A percentile compares a stretch with the other conserved stretches of the same genome.
These are phyloP conservation scores for Aureobasidium mangrovei DNA, from an alignment of 2,329 filamentous ascomycete species.

Conservation along the genomic window DNA sequence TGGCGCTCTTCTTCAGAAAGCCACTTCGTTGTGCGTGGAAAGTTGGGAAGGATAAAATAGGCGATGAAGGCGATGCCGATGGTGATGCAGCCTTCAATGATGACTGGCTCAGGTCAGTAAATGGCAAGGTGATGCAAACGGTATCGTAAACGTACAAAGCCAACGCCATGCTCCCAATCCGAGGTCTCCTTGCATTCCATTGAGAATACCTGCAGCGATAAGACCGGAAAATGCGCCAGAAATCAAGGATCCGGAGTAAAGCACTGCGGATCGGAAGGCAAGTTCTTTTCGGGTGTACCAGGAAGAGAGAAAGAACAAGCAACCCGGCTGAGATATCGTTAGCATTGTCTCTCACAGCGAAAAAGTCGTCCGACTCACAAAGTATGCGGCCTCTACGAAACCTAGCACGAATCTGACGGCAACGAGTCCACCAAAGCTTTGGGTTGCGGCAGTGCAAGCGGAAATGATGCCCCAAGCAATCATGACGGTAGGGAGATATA, in stretches of 20 bases:
- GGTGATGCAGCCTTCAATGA: conserved; percentile 31
- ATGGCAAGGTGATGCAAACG: neutral
- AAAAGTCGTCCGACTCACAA: neutral
- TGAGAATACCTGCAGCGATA: conserved; percentile 44
- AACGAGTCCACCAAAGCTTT: conserved; percentile 30
- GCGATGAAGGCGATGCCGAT: conserved; percentile 27
- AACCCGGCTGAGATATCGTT: conserved; percentile 25
- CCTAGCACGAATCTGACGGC: conserved; percentile 33
- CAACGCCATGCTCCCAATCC: conserved; percentile 31
- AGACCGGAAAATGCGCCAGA: conserved; percentile 46
- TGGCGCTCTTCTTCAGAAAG: conserved; percentile 24
- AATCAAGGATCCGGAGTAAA: conserved; percentile 44
- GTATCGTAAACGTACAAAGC: conserved; percentile 16
- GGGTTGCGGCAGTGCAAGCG: conserved; percentile 26
- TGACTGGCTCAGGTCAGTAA: conserved; percentile 19
- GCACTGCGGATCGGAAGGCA: conserved; percentile 42
- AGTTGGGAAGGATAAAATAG: conserved; percentile 31
- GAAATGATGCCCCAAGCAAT: conserved; percentile 30
- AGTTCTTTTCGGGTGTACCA: conserved; percentile 48
- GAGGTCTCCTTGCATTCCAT: conserved; percentile 28
- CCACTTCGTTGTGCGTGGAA: conserved; percentile 28
- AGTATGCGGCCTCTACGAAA: conserved; percentile 38
- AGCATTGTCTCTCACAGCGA: neutral
- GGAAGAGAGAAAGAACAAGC: conserved; percentile 41
- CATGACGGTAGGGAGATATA: conserved; percentile 28